Evolutionary conservation across 2,329 filamentous ascomycete species (phyloP).

Genomic region (Fusarium algeriense): DNA sequence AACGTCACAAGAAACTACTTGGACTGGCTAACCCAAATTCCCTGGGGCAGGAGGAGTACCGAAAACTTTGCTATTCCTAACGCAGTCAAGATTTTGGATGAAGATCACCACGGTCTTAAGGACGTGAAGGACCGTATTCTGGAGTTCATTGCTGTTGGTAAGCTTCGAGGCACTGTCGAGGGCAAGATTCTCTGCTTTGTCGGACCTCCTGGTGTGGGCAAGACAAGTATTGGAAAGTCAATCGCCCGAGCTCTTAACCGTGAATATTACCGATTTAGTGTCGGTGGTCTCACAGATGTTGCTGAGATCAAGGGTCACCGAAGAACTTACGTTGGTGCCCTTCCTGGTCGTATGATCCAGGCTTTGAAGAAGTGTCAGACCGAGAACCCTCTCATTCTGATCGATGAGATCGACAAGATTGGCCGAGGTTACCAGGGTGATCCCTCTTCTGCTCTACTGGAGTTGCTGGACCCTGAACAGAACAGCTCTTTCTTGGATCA

Average conservation of each 20-base stretch:
- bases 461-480: slow-evolving; percentile 95
- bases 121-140: slow-evolving; percentile 99
- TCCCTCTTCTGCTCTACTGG: slow-evolving; percentile 91
- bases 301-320: slow-evolving; percentile 99
- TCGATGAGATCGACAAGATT: slow-evolving; percentile 99
- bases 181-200: slow-evolving; percentile 99
- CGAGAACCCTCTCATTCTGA: slow-evolving; percentile 95
- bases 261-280: slow-evolving; percentile 98
- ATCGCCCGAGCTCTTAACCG: slow-evolving; percentile 94
- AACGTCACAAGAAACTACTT: slow-evolving; percentile 98
- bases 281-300: slow-evolving; percentile 95
- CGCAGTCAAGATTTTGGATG: slow-evolving; percentile 89
- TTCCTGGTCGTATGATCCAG: slow-evolving; percentile 97
- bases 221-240: slow-evolving; percentile 98
- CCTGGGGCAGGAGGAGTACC: slow-evolving; percentile 93
- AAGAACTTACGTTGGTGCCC: slow-evolving; percentile 93
- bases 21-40: slow-evolving; percentile 98
- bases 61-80: slow-evolving; percentile 98
- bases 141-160: slow-evolving; percentile 98
- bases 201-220: slow-evolving; percentile 95
- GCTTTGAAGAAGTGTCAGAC: slow-evolving; percentile 99
- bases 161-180: slow-evolving; percentile 95
- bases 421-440: slow-evolving; percentile 96
- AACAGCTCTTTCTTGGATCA: slow-evolving; percentile 98
- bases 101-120: slow-evolving; percentile 96